A percentile compares a stretch with the other conserved stretches of the same genome.
Evolutionary conservation across 441 rosid genomes (phyloP).

Genomic region (Flueggea neowawraea): DNA sequence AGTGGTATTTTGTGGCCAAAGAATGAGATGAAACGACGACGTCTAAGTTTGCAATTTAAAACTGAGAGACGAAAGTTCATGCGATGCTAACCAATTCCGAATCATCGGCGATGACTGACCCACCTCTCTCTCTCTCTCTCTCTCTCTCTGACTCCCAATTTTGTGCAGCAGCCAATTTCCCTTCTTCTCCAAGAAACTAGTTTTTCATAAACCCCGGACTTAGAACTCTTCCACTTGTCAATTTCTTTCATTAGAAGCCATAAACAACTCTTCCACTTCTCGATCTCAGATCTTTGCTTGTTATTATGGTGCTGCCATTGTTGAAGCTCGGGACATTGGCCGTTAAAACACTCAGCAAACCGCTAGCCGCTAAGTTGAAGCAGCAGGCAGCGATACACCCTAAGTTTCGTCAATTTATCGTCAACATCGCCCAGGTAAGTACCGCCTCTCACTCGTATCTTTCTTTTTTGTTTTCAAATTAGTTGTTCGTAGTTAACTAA

Average conservation of each 20-base stretch:
- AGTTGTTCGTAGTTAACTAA: neutral
- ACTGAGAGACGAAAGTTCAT: too few species aligned
- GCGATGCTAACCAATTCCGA: neutral
- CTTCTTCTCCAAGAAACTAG: conserved; percentile 13
- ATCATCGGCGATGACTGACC: too few species aligned
- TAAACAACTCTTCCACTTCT: too few species aligned
- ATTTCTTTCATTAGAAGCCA: too few species aligned
- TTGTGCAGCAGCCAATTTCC: conserved; percentile 12
- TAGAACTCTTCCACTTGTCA: too few species aligned
- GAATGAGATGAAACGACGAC: too few species aligned
- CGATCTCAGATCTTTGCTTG: too few species aligned
- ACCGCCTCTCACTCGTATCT: neutral
- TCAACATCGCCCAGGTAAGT: conserved; percentile 72
- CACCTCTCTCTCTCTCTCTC: conserved; percentile 1
- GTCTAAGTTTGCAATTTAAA: too few species aligned
- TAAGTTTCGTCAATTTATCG: conserved; percentile 61
- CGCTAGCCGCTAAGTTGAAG: conserved; percentile 74
- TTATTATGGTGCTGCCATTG: conserved; percentile 24
- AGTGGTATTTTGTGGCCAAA: too few species aligned
- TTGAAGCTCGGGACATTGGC: conserved; percentile 76
- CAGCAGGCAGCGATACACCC: conserved; percentile 67
- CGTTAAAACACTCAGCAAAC: conserved; percentile 73
- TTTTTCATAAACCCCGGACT: neutral
- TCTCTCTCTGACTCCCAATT: conserved; percentile 2
- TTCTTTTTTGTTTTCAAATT: neutral